phyloP scores from a whole-genome alignment of 768 basidiomycete genomes.

The Mrakia gelida region DNA sequence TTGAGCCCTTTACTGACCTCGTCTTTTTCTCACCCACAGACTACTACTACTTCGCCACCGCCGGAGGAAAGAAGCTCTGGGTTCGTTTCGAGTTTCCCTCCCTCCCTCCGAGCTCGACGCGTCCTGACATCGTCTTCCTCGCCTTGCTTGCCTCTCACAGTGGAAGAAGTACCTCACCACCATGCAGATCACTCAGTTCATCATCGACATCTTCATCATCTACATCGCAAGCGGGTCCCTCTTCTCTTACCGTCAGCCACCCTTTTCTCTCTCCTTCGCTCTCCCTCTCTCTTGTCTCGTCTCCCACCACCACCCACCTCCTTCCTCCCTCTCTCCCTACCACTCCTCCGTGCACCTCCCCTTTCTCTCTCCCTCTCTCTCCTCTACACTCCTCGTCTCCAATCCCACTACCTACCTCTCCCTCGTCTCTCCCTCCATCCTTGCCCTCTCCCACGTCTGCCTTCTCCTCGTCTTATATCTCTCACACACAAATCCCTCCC shows the following conservation, averaged over 20 bases:
- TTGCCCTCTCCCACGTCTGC: conserved; percentile 16
- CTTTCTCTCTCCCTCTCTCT: background rate
- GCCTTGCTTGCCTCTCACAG: conserved; percentile 46
- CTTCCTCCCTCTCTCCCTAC: background rate
- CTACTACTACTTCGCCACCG: conserved; percentile 98
- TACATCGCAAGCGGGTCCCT: conserved; percentile 86
- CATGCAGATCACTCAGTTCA: conserved; percentile 94
- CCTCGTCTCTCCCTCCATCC: background rate
- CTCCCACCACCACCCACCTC: background rate
- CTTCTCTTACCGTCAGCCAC: conserved; percentile 30
- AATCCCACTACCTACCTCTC: background rate
- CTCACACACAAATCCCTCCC: background rate
- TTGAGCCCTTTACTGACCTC: background rate
- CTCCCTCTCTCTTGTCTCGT: conserved; percentile 15
- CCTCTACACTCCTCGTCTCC: background rate
- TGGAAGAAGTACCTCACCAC: conserved; percentile 98
- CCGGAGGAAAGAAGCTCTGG: conserved; percentile 95
- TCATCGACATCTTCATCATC: conserved; percentile 82
- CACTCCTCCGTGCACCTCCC: background rate
- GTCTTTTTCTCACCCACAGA: conserved; percentile 51
- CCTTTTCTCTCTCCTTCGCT: conserved; percentile 31
- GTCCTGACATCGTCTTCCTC: background rate
- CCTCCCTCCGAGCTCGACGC: background rate
- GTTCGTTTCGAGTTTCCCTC: conserved; percentile 47
- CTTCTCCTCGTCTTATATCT: background rate